phyloP scores from a whole-genome alignment of 2,329 filamentous ascomycete species.

The Bipolaris bicolor region DNA sequence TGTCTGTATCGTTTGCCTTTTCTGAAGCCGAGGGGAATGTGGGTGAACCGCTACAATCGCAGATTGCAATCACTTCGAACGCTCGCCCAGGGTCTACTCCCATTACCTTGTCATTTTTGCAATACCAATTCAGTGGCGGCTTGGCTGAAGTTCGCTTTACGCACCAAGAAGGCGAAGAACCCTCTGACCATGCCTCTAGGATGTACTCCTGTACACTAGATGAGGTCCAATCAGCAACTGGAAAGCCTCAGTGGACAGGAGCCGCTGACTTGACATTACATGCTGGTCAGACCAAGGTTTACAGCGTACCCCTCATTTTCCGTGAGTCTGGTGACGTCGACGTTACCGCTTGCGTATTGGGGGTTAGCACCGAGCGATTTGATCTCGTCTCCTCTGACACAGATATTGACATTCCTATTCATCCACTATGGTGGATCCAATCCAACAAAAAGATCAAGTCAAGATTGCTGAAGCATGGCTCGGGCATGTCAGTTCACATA shows the following conservation, averaged over 20 bases:
- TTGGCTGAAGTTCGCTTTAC: constrained; percentile 41
- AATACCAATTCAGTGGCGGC: constrained; percentile 60
- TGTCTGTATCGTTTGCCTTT: constrained; percentile 61
- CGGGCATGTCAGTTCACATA: constrained; percentile 67
- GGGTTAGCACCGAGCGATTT: constrained; percentile 69
- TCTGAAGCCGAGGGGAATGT: constrained; percentile 63
- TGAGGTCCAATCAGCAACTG: constrained; percentile 31
- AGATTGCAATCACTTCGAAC: constrained; percentile 59
- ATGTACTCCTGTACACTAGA: constrained; percentile 34
- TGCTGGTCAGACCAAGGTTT: constrained; percentile 71
- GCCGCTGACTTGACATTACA: constrained; percentile 68
- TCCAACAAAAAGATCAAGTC: constrained; percentile 32
- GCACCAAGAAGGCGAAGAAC: constrained; percentile 28
- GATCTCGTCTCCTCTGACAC: constrained; percentile 69
- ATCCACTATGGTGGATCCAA: constrained; percentile 45
- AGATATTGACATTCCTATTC: constrained; percentile 38
- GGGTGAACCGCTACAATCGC: constrained; percentile 63
- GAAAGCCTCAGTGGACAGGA: constrained; percentile 58
- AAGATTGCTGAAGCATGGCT: constrained; percentile 38
- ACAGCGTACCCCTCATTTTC: constrained; percentile 73
- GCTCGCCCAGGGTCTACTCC: constrained; percentile 54
- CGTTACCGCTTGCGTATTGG: constrained; percentile 67
- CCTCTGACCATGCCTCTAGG: constrained; percentile 18
- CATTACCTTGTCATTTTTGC: constrained; percentile 56
- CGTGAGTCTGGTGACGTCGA: constrained; percentile 81